A percentile compares a stretch with the other conserved stretches of the same genome.
Conservation (phyloP, 2,329 filamentous ascomycete species). For the Fusarium sp. region DNA sequence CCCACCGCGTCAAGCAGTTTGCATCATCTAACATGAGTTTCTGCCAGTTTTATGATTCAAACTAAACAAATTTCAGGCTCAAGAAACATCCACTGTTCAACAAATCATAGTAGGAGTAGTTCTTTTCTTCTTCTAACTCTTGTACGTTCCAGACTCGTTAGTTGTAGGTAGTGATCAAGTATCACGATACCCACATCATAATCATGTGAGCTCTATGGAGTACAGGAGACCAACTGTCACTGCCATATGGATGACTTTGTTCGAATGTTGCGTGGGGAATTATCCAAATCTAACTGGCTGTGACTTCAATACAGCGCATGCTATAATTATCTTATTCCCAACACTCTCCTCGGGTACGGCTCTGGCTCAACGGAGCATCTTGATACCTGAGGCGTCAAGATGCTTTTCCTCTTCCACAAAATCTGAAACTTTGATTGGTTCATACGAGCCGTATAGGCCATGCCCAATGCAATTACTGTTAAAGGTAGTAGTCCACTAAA, state of each 20-base stretch:
- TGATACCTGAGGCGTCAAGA: constrained; percentile 11
- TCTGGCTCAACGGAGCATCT: not conserved
- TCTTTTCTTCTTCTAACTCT: too few relatives aligned
- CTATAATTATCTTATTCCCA: not conserved
- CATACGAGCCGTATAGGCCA: constrained; percentile 20
- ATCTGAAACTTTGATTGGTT: not conserved
- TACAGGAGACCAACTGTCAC: not conserved
- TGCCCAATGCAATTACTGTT: constrained; percentile 4
- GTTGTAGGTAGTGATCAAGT: not conserved
- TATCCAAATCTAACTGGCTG: constrained; percentile 14
- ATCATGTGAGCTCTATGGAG: constrained; percentile 29
- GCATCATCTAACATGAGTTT: too few relatives aligned
- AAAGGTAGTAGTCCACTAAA: too few relatives aligned
- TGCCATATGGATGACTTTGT: not conserved
- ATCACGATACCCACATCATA: constrained; percentile 9
- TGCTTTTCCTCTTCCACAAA: not conserved
- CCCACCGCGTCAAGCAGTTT: not conserved
- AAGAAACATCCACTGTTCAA: too few relatives aligned
- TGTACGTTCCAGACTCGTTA: not conserved
- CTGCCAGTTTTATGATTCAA: too few relatives aligned
- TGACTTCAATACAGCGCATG: not conserved
- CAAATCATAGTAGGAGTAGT: too few relatives aligned
- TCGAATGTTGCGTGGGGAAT: constrained; percentile 13
- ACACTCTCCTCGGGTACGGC: not conserved
- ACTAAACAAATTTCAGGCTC: too few relatives aligned